Percentiles rank a stretch among this genome's conserved stretches.
Conservation (phyloP, 1,284 basidiomycete genomes). For the Puccinia coronata region DNA sequence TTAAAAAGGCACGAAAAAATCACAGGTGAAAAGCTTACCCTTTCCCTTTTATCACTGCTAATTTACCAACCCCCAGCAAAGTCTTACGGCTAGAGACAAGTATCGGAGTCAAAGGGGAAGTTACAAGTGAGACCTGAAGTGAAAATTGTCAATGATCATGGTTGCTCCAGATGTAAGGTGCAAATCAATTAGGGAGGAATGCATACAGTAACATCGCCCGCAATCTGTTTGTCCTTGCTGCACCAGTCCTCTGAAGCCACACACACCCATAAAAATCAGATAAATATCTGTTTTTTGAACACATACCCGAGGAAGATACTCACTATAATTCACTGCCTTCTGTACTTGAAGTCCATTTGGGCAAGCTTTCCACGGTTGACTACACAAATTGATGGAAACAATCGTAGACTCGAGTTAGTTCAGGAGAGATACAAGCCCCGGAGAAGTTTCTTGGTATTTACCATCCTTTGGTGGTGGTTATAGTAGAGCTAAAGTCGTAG, state of each 20-base stretch:
- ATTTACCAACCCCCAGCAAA: conserved; percentile 13
- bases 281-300: not conserved
- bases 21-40: conserved; percentile 14
- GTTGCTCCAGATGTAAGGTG: not conserved
- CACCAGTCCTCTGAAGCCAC: not conserved
- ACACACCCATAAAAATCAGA: not conserved
- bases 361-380: conserved; percentile 3
- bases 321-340: not conserved
- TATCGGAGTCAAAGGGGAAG: not conserved
- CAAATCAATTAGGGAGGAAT: not conserved
- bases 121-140: not conserved
- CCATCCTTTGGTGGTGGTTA: conserved; percentile 24
- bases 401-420: not conserved
- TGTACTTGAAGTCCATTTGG: conserved; percentile 14
- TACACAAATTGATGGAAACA: not conserved
- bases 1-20: no score
- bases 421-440: not conserved
- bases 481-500: conserved; percentile 27
- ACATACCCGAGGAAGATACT: not conserved
- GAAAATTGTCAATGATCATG: not conserved
- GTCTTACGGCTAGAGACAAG: conserved; percentile 22
- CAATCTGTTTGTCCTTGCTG: not conserved
- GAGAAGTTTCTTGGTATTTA: not conserved
- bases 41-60: conserved; percentile 40
- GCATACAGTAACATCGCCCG: not conserved